Evolutionary conservation across 2,329 filamentous ascomycete genomes (phyloP).

Genomic region (Plenodomus biglobosus): DNA sequence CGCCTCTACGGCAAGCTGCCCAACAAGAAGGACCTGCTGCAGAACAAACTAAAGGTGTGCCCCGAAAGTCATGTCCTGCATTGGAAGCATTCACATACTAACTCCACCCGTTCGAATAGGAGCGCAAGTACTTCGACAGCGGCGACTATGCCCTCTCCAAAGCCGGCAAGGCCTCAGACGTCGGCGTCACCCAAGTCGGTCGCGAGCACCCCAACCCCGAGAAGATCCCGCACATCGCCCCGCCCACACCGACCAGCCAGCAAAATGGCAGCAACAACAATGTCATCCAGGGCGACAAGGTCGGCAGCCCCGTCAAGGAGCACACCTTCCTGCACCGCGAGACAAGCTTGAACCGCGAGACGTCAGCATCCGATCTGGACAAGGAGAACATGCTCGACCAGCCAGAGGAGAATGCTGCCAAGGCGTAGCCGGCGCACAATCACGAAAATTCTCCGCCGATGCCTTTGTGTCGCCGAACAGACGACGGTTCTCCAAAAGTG

Average conservation of each 20-base stretch:
- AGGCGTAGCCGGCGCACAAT: conserved; percentile 14
- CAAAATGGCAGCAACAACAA: conserved; percentile 28
- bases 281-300: conserved; percentile 44
- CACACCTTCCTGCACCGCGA: conserved; percentile 82
- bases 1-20: conserved; percentile 97
- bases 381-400: conserved; percentile 30
- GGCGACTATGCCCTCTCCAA: conserved; percentile 96
- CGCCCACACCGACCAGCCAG: conserved; percentile 56
- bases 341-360: conserved; percentile 75
- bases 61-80: neutral
- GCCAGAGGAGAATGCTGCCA: conserved; percentile 17
- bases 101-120: conserved; percentile 52
- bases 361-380: conserved; percentile 67
- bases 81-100: conserved; percentile 4
- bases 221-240: conserved; percentile 87
- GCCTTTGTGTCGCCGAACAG: conserved; percentile 5
- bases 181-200: conserved; percentile 90
- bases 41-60: conserved; percentile 87
- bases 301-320: conserved; percentile 86
- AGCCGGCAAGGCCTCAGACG: conserved; percentile 92
- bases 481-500: conserved; percentile 20
- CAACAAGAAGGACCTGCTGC: conserved; percentile 91
- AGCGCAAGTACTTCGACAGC: conserved; percentile 96
- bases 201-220: conserved; percentile 93
- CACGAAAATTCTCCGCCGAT: neutral